Percentiles rank a stretch among this genome's conserved stretches.
Evolutionary conservation across 192 early-diverging fungal species (phyloP).

Genomic region (Coemansia sp.): DNA sequence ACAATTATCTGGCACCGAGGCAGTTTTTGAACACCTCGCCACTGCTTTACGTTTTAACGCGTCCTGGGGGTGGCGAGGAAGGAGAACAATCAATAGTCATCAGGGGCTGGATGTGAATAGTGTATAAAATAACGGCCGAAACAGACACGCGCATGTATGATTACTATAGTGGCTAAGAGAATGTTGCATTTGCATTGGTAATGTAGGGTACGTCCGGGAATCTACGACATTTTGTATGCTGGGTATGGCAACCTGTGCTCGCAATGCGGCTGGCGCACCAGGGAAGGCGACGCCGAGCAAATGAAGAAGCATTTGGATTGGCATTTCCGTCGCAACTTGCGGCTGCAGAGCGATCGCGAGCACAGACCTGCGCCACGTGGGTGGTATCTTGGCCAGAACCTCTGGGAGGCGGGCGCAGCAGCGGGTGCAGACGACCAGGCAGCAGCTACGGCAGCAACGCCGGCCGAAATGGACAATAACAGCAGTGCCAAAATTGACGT

Average conservation of each 20-base stretch:
- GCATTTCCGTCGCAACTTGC: slow-evolving; percentile 94
- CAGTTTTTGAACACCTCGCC: background rate
- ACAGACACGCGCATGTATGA: slow-evolving; percentile 1
- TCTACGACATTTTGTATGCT: slow-evolving; percentile 69
- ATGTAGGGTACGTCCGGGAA: slow-evolving; percentile 59
- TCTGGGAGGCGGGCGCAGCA: slow-evolving; percentile 41
- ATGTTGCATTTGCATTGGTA: background rate
- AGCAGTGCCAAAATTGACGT: slow-evolving; percentile 18
- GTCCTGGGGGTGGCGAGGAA: background rate
- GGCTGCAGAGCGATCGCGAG: slow-evolving; percentile 74
- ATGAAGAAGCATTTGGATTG: slow-evolving; percentile 90
- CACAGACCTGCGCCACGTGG: slow-evolving; percentile 80
- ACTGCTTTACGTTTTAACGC: background rate
- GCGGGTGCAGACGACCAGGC: slow-evolving; percentile 7
- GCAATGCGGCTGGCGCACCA: slow-evolving; percentile 88
- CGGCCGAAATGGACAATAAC: slow-evolving; percentile 19
- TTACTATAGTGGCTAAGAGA: slow-evolving; percentile 12
- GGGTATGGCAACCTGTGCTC: slow-evolving; percentile 76
- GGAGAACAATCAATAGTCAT: background rate
- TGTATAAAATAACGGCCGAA: background rate
- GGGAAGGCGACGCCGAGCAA: slow-evolving; percentile 64
- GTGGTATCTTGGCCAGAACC: slow-evolving; percentile 75
- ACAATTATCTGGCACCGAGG: background rate
- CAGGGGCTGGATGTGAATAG: background rate
- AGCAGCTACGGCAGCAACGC: slow-evolving; percentile 20